phyloP scores from a whole-genome alignment of 306 rosid species.

The Ormosia semicastrata region DNA sequence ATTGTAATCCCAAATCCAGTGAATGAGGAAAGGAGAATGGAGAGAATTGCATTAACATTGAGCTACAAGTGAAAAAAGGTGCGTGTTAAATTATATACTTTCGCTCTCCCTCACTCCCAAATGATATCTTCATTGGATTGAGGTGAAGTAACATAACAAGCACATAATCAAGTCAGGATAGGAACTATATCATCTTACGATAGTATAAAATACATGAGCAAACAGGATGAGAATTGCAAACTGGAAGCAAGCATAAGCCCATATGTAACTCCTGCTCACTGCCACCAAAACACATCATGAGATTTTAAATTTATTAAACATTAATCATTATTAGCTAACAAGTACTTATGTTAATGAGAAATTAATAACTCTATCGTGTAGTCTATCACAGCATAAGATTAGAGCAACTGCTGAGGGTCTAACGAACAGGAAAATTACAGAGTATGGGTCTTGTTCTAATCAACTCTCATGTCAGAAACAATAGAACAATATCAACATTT shows the following conservation, averaged over 20 bases:
- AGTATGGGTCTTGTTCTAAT: background rate
- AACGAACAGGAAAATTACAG: background rate
- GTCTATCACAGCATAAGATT: background rate
- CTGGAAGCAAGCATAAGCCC: constrained; percentile 81
- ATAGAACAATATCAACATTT: background rate
- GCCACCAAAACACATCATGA: constrained; percentile 24
- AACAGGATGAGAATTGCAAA: constrained; percentile 66
- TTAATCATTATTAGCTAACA: background rate
- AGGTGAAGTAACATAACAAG: background rate
- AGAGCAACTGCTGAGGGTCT: background rate
- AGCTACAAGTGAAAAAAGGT: constrained; percentile 46
- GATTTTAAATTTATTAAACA: background rate
- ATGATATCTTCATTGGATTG: background rate
- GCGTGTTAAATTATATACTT: constrained; percentile 6
- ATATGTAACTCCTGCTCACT: constrained; percentile 65
- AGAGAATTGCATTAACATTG: constrained; percentile 55
- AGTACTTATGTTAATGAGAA: background rate
- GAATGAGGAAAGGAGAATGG: constrained; percentile 70
- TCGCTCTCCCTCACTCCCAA: background rate
- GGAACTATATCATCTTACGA: constrained; percentile 55
- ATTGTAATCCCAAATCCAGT: constrained; percentile 73
- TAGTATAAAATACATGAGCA: constrained; percentile 64
- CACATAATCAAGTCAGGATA: constrained; percentile 4
- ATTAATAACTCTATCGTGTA: background rate
- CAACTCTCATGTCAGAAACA: background rate